Evolutionary conservation across 352 stramenopile species (phyloP), one percentile per base, ranked within the genome.

Genomic region (Blastocystis sp.): DNA sequence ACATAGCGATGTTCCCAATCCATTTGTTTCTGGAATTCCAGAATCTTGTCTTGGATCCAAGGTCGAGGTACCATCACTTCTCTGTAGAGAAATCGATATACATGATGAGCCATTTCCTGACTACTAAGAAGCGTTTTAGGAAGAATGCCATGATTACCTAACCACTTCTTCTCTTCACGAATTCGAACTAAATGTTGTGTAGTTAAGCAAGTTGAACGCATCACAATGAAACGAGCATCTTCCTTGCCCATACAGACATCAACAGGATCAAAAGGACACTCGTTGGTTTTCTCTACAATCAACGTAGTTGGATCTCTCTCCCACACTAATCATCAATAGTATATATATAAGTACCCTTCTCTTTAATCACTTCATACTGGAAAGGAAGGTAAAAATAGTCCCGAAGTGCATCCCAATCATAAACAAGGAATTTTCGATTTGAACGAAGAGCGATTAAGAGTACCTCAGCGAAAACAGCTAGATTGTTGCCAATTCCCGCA

Each of bases 311-410:
- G 69, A 21, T 80, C 69, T 27, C 69, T 49, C 69, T 80, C 69
- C 69, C 69, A 80, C 19, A 80, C 69, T 80, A 80, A 9, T 19
- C 5, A 27, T 59, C n/a, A 63, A 46, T 29, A 4, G 42, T 12
- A 32, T 3, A 39, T 4, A n/a, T n/a, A 39, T 5, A 29, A n/a
- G 12, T 27, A 80, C 69, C 69, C 24, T 80, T 80, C 51, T 80
- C 69, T 9, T 16, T 58, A 42, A 80, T 80, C 69, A 80, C 69
- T 49, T 80, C 69, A 19, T 37, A 80, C 4, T 80, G 69, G 27
- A 80, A 80, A 24, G 69, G 69, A 27, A 80, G 69, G 27, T 80
- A 80, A 54, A 80, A 80, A 29, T 80, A 80, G 27, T 54, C 24
- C 11, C 69, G 42, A 27, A 80, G 69, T 3, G 69, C 43, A 37